Conservation (phyloP, 495 filamentous ascomycete genomes). For the Annulohypoxylon nitens region DNA sequence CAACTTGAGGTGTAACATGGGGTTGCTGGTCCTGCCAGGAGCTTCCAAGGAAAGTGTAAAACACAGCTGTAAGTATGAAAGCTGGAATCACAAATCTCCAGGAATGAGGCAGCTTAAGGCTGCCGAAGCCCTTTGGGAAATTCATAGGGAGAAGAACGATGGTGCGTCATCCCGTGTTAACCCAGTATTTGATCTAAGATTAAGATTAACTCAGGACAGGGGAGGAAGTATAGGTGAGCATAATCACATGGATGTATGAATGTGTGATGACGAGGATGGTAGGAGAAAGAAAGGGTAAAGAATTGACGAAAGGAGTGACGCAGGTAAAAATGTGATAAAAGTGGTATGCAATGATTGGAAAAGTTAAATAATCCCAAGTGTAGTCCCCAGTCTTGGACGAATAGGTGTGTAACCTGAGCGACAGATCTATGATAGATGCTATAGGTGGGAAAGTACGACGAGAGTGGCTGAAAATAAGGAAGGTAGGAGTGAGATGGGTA, state of each 20-base stretch:
- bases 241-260: neutral
- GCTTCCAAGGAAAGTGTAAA: constrained; percentile 21
- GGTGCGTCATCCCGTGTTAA: constrained; percentile 30
- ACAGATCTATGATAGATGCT: neutral
- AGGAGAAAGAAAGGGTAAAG: neutral
- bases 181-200: constrained; percentile 6
- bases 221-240: neutral
- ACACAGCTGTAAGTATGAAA: constrained; percentile 17
- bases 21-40: constrained; percentile 15
- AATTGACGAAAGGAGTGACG: neutral
- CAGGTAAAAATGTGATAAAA: neutral
- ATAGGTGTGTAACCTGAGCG: neutral
- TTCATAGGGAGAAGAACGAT: constrained; percentile 33
- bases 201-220: constrained; percentile 5
- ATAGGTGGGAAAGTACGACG: constrained; percentile 4
- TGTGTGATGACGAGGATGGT: neutral
- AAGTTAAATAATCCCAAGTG: neutral
- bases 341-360: neutral
- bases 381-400: neutral
- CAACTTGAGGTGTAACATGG: neutral
- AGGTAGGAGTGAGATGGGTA: neutral
- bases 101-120: constrained; percentile 30
- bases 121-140: constrained; percentile 30
- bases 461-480: neutral
- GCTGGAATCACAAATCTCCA: constrained; percentile 37